phyloP scores from a whole-genome alignment of 345 rosid genomes.

The Moringa oleifera region DNA sequence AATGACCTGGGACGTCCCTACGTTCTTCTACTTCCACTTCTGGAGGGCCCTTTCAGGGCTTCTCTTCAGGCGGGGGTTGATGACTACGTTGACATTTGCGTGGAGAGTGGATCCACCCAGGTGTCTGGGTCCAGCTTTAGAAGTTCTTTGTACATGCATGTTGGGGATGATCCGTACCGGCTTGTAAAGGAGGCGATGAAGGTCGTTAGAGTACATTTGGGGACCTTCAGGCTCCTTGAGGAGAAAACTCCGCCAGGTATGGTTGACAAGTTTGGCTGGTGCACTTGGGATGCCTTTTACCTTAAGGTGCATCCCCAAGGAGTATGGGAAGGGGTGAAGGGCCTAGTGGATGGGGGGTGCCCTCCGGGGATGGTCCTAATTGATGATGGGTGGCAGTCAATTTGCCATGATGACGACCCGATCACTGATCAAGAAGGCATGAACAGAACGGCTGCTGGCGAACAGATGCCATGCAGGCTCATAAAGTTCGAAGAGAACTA shows the following conservation, averaged over 20 bases:
- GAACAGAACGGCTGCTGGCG: slow-evolving; percentile 68
- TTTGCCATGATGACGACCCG: slow-evolving; percentile 68
- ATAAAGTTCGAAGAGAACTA: slow-evolving; percentile 75
- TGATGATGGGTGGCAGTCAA: slow-evolving; percentile 98
- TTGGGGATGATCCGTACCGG: slow-evolving; percentile 62
- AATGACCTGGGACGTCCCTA: slow-evolving; percentile 63
- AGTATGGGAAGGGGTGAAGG: slow-evolving; percentile 62
- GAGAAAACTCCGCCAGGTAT: slow-evolving; percentile 83
- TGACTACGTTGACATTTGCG: slow-evolving; percentile 65
- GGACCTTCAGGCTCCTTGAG: slow-evolving; percentile 63
- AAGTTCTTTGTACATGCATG: slow-evolving; percentile 49
- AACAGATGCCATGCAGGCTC: slow-evolving; percentile 95
- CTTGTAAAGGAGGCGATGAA: slow-evolving; percentile 72
- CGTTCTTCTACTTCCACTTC: slow-evolving; percentile 65
- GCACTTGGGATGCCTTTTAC: slow-evolving; percentile 98
- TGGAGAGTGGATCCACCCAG: slow-evolving; percentile 76
- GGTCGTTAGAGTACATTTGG: slow-evolving; percentile 53
- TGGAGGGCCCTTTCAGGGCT: slow-evolving; percentile 74
- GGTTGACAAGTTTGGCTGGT: slow-evolving; percentile 96
- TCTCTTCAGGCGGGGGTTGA: slow-evolving; percentile 60
- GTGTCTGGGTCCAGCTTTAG: slow-evolving; percentile 45
- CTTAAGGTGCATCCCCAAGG: slow-evolving; percentile 84
- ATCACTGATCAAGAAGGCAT: slow-evolving; percentile 73
- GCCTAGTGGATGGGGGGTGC: slow-evolving; percentile 79
- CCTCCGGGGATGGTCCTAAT: slow-evolving; percentile 90